Percentiles rank a stretch among this genome's conserved stretches.
Evolutionary conservation across 169 alveolate species (phyloP).

Genomic region (Plasmodium gallinaceum): DNA sequence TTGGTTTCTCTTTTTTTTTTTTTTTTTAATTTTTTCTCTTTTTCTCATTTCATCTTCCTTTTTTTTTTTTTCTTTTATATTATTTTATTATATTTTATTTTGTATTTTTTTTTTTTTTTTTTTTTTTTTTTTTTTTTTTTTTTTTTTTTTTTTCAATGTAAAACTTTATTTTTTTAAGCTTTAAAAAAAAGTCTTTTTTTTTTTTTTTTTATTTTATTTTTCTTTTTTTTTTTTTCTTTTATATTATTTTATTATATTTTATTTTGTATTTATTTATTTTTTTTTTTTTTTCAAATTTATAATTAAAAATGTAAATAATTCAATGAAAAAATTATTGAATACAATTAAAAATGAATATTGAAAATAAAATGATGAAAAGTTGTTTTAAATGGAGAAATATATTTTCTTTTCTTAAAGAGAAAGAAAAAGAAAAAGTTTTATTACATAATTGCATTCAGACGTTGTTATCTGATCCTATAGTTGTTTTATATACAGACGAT

Average conservation of each 20-base stretch:
- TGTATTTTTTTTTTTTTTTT: neutral
- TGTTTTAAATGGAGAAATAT: constrained; percentile 39
- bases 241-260: too few species aligned
- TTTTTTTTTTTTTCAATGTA: too few species aligned
- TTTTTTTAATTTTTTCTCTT: too few species aligned
- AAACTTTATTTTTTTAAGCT: too few species aligned
- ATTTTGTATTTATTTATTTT: neutral
- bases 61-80: too few species aligned
- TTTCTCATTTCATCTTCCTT: too few species aligned
- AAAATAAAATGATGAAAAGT: constrained; percentile 44
- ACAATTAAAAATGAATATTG: constrained; percentile 32
- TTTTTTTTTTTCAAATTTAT: constrained; percentile 1
- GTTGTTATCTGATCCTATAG: constrained; percentile 71
- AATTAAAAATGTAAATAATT: constrained; percentile 1
- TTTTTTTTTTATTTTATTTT: too few species aligned
- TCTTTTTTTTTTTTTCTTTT: too few species aligned
- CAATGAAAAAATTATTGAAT: neutral
- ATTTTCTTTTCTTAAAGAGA: constrained; percentile 19
- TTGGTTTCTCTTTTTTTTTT: too few species aligned
- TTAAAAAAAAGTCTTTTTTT: too few species aligned
- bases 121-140: neutral
- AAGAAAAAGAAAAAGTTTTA: constrained; percentile 38
- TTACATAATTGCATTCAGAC: constrained; percentile 74
- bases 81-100: too few species aligned
- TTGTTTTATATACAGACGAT: constrained; percentile 74